Base-by-base conservation (phyloP, 371 early-diverging fungal species). In the Apophysomyces ossiformis region DNA sequence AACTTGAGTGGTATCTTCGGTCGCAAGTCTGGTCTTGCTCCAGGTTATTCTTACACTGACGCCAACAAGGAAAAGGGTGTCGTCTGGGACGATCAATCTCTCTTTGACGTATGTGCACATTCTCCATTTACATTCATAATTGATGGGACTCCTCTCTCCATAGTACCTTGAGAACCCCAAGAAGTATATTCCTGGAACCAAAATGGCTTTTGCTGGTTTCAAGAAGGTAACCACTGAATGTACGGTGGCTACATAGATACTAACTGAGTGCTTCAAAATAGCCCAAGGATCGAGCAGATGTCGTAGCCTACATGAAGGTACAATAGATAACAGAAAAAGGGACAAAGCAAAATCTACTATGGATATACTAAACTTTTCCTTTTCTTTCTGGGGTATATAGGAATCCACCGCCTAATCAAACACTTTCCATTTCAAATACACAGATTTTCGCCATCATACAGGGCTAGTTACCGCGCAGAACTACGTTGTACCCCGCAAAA, bases 141-240 rank as follows among this genome's bases (percentile, higher is more conserved):
- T 50, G 18, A 21, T 4, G 21, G 0, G 1, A n/a, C 21, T 50
- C 16, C 21, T 21, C 50, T 44, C 15, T n/a, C 1, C 45, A 58
- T 41, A 69, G 68, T 93, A 93, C 79, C 86, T 94, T 60, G 94
- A 95, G 88, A 97, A 98, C 91, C 98, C 98, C 76, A 98, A 97
- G 89, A 95, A 95, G 89, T 91, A 92, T 77, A 95, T 96, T 74
- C 94, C 93, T 38, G 96, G 95, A 68, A 94, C 98, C 76, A 96
- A 95, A 93, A 97, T 98, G 97, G 95, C 95, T 58, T 97, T 97
- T 76, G 95, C 96, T 71, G 98, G 98, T 47, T 95, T 98, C 89
- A 98, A 98, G 92, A 97, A 98, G 71, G 58, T 58, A 37, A 58
- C 5, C 9, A 8, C 7, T 18, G n/a, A 26, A 11, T 18, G 5